These are phyloP conservation scores for Colletotrichum spaethianum DNA, from an alignment of 2,329 filamentous ascomycete species.

Conservation along the genomic window DNA sequence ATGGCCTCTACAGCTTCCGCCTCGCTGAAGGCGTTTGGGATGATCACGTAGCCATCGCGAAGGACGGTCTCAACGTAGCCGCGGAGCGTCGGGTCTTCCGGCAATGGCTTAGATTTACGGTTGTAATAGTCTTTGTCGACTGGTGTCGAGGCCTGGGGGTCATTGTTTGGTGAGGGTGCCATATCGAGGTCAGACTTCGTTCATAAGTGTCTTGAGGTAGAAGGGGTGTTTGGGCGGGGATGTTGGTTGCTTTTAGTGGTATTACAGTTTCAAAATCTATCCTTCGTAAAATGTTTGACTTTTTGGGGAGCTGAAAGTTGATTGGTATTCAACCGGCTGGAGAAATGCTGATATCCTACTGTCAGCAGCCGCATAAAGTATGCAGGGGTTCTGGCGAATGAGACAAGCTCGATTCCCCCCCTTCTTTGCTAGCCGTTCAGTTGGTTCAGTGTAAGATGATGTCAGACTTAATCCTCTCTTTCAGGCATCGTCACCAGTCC, in stretches of 20 bases:
- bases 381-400: too few relatives aligned
- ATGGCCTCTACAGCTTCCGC: conserved; percentile 9
- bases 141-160: not conserved
- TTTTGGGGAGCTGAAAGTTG: not conserved
- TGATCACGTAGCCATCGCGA: conserved; percentile 53
- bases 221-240: not conserved
- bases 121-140: conserved; percentile 4
- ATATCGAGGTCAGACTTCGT: not conserved
- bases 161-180: not conserved
- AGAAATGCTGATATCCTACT: not conserved
- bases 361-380: not conserved
- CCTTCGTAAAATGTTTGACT: not conserved
- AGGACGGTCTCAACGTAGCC: conserved; percentile 39
- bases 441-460: not conserved
- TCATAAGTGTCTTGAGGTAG: rapidly evolving
- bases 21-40: conserved; percentile 48
- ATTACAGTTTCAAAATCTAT: not conserved
- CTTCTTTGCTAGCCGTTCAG: not conserved
- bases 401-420: not conserved
- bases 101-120: conserved; percentile 1
- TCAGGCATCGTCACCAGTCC: too few relatives aligned
- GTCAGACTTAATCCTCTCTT: not conserved
- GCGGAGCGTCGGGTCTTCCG: not conserved
- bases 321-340: not conserved
- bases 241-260: too few relatives aligned